Evolutionary conservation across 2,329 filamentous ascomycete genomes (phyloP), one percentile per base, ranked within the genome.

Genomic region (Thermomyces lanuginosus): DNA sequence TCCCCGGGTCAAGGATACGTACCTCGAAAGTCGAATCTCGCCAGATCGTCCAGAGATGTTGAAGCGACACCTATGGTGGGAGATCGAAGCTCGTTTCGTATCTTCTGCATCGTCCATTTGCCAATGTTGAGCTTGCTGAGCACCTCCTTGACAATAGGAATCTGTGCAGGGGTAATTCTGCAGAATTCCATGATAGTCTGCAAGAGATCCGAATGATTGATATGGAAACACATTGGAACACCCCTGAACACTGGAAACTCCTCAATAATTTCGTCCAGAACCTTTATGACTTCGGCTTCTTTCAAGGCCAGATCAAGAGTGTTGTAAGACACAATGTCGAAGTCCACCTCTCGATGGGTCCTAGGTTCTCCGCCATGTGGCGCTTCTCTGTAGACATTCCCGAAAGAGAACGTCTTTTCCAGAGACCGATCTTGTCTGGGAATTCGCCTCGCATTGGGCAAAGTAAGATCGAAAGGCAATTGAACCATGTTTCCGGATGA

Each of bases 281-380:
- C 84, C 42, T 93, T 95, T 39, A 98, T 69, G 1, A 83, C 76
- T 51, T 95, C 86, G 0, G 86, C 86, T 51, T 98, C 89, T 43
- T 92, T 91, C 30, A 93, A 53, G 1, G 83, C 76, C 23, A 92
- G 60, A 43, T 95, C 83, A 4, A 83, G 55, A 1, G 76, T 76
- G 39, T 84, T 75, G 22, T 71, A 68, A 1, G 83, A 86, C n/a
- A 92, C 68, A 33, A 98, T 83, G 52, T 98, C 89, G 48, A 95
- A 98, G 48, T 95, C 84, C 2, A 91, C 84, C 46, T 95, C 89
- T 6, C 80, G 77, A 46, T 81, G 77, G 43, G 76, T 77, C 30
- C 68, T 66, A 5, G 89, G 89, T 39, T 92, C 79, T 2, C 81
- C 79, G 5, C 81, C 83, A 29, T 73, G 74, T 25, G 72, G 63